Percentiles rank a stretch among this genome's conserved stretches.
These are phyloP conservation scores for Blastobotrys buckinghamii DNA, from an alignment of 1,139 yeast species.

Conservation along the genomic window DNA sequence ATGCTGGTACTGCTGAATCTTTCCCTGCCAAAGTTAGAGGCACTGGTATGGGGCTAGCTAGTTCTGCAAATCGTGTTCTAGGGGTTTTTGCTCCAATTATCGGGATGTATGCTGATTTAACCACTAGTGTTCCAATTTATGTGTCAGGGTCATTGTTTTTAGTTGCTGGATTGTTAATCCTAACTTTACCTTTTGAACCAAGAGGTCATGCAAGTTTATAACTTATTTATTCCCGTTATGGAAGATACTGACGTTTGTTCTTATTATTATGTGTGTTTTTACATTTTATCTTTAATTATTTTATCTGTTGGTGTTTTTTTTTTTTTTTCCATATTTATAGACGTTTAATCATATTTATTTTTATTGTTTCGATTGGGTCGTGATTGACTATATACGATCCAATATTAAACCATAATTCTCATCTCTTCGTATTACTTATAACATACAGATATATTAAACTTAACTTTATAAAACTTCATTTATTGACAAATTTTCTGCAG, in stretches of 20 bases:
- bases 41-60: constrained; percentile 50
- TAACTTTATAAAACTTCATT: too few relatives aligned
- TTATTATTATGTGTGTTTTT: background rate
- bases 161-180: constrained; percentile 38
- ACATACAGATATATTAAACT: too few relatives aligned
- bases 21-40: constrained; percentile 51
- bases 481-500: too few relatives aligned
- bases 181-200: constrained; percentile 43
- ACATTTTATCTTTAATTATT: too few relatives aligned
- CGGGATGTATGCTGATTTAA: constrained; percentile 41
- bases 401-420: too few relatives aligned
- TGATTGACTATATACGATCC: too few relatives aligned
- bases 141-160: constrained; percentile 53
- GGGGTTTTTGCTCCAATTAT: constrained; percentile 49
- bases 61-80: constrained; percentile 42
- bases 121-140: constrained; percentile 48
- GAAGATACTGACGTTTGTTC: background rate
- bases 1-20: constrained; percentile 56
- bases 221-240: background rate
- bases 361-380: too few relatives aligned
- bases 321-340: too few relatives aligned
- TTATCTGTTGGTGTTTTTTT: too few relatives aligned
- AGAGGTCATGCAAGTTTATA: constrained; percentile 18
- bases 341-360: too few relatives aligned
- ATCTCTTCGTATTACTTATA: too few relatives aligned